A percentile compares a stretch with the other conserved stretches of the same genome.
Evolutionary conservation across 352 stramenopile genomes (phyloP).

Genomic region (Phytophthora litchii): DNA sequence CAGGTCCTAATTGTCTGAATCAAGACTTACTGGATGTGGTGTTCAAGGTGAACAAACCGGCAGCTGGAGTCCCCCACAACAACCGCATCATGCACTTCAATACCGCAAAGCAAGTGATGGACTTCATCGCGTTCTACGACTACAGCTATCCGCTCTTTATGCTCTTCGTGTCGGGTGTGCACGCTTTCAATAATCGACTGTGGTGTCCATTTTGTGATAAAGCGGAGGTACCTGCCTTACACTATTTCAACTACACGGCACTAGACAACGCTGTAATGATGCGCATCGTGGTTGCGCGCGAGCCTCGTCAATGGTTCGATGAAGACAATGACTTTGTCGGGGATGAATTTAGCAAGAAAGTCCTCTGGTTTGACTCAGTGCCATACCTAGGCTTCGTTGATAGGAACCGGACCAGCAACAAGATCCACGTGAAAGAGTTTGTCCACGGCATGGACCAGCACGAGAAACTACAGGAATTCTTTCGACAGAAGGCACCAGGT

Average conservation of each 20-base stretch:
- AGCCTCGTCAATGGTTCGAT: constrained; percentile 72
- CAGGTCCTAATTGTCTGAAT: constrained; percentile 71
- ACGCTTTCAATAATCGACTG: constrained; percentile 78
- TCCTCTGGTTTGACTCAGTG: constrained; percentile 63
- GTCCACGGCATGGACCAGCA: constrained; percentile 49
- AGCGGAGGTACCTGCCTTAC: constrained; percentile 67
- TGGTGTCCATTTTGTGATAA: constrained; percentile 87
- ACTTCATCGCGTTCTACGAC: constrained; percentile 65
- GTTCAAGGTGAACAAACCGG: constrained; percentile 59
- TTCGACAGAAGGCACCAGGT: constrained; percentile 29
- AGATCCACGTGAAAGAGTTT: constrained; percentile 54
- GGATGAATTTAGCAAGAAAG: constrained; percentile 58
- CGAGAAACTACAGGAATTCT: constrained; percentile 49
- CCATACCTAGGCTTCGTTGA: constrained; percentile 66
- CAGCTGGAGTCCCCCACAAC: constrained; percentile 36
- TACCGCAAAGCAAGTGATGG: constrained; percentile 44
- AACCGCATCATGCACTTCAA: constrained; percentile 64
- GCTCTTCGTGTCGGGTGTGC: constrained; percentile 75
- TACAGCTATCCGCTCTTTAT: constrained; percentile 77
- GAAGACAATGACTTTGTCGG: constrained; percentile 77
- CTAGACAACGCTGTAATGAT: constrained; percentile 60
- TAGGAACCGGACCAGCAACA: constrained; percentile 45
- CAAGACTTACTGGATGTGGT: constrained; percentile 70
- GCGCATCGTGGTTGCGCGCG: constrained; percentile 60
- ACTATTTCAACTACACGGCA: constrained; percentile 82